Base-by-base conservation (phyloP, 495 filamentous ascomycete species). In the Tuber microsphaerosporum region DNA sequence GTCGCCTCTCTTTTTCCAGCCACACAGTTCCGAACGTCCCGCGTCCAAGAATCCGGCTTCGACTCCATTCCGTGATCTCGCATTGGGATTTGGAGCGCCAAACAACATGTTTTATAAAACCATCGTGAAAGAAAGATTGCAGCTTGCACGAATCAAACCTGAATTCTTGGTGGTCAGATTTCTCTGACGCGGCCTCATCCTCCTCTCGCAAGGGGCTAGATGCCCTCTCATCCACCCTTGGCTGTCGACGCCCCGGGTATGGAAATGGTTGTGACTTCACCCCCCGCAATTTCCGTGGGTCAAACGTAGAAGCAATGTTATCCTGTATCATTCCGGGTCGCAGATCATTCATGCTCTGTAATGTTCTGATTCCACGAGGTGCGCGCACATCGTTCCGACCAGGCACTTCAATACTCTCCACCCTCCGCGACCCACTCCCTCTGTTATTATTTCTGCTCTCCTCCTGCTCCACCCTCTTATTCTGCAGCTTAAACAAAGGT, bases 11-110 rank as follows among this genome's bases (percentile, higher is more conserved):
- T 37, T 12, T 37, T 44, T 74, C 73, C 7, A 42, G 4, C 41
- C 65, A 70, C 22, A 74, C 73, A 14, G 37, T 70, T 20, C 73
- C 73, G 31, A 44, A 70, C 5, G 61, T 39, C 12, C 73, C 73
- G 12, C 26, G 20, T 10, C 73, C 73, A 39, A 74, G n/a, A 22
- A 14, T 7, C 41, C 17, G 0, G n/a, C 39, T 45, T 43, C 73
- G 68, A 44, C 8, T n/a, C 73, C 73, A 74, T 45, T 65, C 14
- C 56, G 56, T 65, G 26, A 65, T 16, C 56, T 65, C 56, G 56
- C 14, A 34, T 5, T 8, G 56, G 26, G 26, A 65, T 10, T 34
- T 17, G 14, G 56, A 65, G 31, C 56, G 56, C 56, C 56, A 65
- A 34, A 65, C 10, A 65, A 65, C 56, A 65, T 65, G 56, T 1